Evolutionary conservation across 108 stramenopile species (phyloP), one percentile per base, ranked within the genome.

Genomic region (Nannochloropsis granulata): DNA sequence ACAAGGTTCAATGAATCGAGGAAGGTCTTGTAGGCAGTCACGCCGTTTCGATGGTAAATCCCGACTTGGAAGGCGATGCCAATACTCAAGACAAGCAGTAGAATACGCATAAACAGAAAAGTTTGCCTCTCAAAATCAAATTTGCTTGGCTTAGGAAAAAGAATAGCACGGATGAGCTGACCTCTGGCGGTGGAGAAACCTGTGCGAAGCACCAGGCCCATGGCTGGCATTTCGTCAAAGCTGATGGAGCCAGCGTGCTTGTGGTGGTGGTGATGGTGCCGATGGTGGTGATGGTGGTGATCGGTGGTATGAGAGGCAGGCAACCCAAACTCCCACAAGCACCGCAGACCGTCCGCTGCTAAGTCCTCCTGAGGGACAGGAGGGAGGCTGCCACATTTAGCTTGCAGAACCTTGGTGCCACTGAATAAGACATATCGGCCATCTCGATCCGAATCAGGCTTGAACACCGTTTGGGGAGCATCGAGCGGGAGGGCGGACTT

Each of bases 401-500:
- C 79, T 24, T 80, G 79, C 79, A 80, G 79, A 21, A 80, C 79
- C 24, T 25, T 23, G 9, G 79, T 25, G 23, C 79, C 79, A 23
- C 24, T 14, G 79, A 80, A 25, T 8, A 80, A 24, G 13, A 80
- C 13, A 24, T 80, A 25, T 8, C 79, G 24, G 79, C 79, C 23
- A 24, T 80, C 79, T 13, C 79, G 79, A 24, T 23, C 79, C 11
- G 79, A 25, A 24, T 25, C 24, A 25, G 24, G 79, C 79, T 25
- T 25, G 24, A 23, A 25, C 3, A 21, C 79, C 13, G 79, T 10
- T 23, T 25, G 23, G 79, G 24, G 24, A 9, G 24, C 79, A 24
- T 80, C 79, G 9, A 71, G 79, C 5, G 79, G 85, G 79, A 92
- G 83, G 13, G 89, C 81, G 82, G 91, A 94, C 85, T 98, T 98